Percentiles rank a stretch among this genome's conserved stretches.
phyloP scores from a whole-genome alignment of 257 asterid species.

The Solanum corneliomulleri region DNA sequence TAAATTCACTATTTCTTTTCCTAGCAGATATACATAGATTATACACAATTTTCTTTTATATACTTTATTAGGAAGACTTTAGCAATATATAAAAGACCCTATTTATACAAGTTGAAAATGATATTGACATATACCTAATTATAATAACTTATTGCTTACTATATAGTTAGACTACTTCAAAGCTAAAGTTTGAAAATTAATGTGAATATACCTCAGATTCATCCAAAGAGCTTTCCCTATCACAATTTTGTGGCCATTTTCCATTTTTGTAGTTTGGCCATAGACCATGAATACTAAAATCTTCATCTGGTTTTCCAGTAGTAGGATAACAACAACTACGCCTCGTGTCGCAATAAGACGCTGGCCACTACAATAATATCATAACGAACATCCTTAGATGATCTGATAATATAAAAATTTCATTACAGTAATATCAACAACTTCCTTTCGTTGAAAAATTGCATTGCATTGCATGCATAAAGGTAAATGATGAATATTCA shows the following conservation, averaged over 20 bases:
- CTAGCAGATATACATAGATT: background rate
- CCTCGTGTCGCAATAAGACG: conserved; percentile 54
- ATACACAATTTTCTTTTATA: too few relatives aligned
- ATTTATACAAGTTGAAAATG: background rate
- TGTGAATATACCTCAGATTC: conserved; percentile 34
- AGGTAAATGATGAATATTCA: too few relatives aligned
- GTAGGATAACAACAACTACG: conserved; percentile 66
- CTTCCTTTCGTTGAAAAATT: background rate
- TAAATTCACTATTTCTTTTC: background rate
- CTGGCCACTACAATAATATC: conserved; percentile 47
- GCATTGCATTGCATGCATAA: too few relatives aligned
- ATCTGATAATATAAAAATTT: background rate
- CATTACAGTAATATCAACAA: background rate
- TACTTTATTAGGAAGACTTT: background rate
- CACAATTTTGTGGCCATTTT: conserved; percentile 60
- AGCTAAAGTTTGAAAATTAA: background rate
- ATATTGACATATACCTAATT: background rate
- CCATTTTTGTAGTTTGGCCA: conserved; percentile 71
- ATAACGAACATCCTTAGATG: background rate
- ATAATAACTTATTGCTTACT: background rate
- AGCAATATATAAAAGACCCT: background rate
- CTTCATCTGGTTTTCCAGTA: conserved; percentile 54
- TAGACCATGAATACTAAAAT: conserved; percentile 74
- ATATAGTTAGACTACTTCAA: background rate
- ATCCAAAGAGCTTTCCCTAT: conserved; percentile 24